phyloP scores from a whole-genome alignment of 75 land plant genomes.

The Sequoia sempervirens region DNA sequence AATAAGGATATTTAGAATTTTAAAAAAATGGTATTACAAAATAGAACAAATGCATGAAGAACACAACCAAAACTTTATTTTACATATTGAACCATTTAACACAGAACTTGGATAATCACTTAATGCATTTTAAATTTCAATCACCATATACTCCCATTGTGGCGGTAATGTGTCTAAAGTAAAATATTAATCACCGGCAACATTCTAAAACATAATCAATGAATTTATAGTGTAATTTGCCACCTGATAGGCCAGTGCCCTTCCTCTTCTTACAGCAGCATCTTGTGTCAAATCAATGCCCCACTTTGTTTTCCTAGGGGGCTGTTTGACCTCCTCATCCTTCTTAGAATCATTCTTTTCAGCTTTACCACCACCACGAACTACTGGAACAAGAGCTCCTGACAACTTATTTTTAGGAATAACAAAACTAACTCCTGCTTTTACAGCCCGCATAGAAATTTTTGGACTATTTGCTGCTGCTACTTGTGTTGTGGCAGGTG shows the following conservation, averaged over 20 bases:
- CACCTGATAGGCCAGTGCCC: slow-evolving; percentile 88
- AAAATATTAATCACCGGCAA: not conserved
- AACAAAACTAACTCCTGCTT: slow-evolving; percentile 62
- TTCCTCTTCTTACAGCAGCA: slow-evolving; percentile 59
- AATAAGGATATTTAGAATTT: not conserved
- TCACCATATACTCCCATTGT: not conserved
- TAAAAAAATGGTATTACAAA: not conserved
- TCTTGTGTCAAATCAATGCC: slow-evolving; percentile 70
- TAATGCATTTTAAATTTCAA: not conserved
- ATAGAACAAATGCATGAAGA: not conserved
- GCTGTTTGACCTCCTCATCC: slow-evolving; percentile 39
- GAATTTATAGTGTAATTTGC: not conserved
- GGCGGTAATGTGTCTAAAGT: not conserved
- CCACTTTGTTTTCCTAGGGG: slow-evolving; percentile 83
- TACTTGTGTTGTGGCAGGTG: slow-evolving; percentile 18
- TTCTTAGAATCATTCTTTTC: slow-evolving; percentile 24
- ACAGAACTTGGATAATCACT: not conserved
- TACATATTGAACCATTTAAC: not conserved
- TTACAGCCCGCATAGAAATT: slow-evolving; percentile 41
- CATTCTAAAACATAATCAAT: not conserved
- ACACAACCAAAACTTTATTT: not conserved
- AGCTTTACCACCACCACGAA: slow-evolving; percentile 37
- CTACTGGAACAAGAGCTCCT: slow-evolving; percentile 77
- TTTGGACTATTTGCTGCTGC: slow-evolving; percentile 24
- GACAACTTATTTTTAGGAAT: slow-evolving; percentile 89